Evolutionary conservation across 73 alveolate species (phyloP).

Genomic region (Stentor coeruleus): DNA sequence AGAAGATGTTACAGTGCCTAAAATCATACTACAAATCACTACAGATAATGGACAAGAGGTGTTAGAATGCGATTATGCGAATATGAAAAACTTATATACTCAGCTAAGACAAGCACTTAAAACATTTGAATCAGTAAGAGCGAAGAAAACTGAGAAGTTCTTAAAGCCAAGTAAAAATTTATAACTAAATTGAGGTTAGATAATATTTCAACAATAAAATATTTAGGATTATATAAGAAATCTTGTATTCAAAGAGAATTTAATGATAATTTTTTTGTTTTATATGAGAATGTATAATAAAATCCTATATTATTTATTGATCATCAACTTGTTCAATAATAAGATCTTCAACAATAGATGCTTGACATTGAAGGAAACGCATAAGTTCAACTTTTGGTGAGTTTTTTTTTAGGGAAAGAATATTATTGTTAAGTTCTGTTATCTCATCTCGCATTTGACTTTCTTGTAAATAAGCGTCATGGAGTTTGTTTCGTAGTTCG

Average conservation of each 20-base stretch:
- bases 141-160: conserved; percentile 22
- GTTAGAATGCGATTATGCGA: conserved; percentile 17
- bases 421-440: not conserved
- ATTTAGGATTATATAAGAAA: too few species aligned
- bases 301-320: too few species aligned
- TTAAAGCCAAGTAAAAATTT: not conserved
- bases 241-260: too few species aligned
- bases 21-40: not conserved
- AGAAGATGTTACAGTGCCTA: not conserved
- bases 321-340: too few species aligned
- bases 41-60: not conserved
- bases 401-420: not conserved
- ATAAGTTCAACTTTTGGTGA: not conserved
- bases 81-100: not conserved
- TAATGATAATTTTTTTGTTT: too few species aligned
- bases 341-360: not conserved
- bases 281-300: too few species aligned
- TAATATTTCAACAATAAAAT: too few species aligned
- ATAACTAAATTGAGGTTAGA: not conserved
- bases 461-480: conserved; percentile 6
- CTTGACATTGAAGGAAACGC: conserved; percentile 17
- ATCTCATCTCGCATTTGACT: conserved; percentile 1
- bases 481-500: not conserved
- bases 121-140: not conserved
- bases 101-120: not conserved